Evolutionary conservation across 352 stramenopile species (phyloP).

Genomic region (Globisporangium megalacanthum): DNA sequence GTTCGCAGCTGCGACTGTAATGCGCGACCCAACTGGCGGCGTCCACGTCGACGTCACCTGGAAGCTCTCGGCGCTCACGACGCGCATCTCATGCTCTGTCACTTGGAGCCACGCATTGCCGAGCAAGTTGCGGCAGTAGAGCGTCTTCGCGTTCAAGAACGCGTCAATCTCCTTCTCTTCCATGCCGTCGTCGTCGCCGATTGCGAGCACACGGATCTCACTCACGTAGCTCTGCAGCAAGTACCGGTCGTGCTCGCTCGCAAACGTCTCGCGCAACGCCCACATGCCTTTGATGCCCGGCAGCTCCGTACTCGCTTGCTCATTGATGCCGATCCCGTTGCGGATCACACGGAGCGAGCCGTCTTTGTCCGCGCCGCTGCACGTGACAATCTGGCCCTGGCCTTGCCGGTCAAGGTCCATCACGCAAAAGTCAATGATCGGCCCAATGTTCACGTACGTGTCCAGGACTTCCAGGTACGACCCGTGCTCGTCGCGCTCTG

Average conservation of each 20-base stretch:
- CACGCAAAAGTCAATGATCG: slow-evolving; percentile 98
- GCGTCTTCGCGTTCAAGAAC: slow-evolving; percentile 85
- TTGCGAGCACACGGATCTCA: slow-evolving; percentile 95
- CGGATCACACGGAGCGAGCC: slow-evolving; percentile 96
- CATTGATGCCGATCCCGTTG: slow-evolving; percentile 98
- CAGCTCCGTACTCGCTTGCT: slow-evolving; percentile 93
- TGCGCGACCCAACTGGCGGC: slow-evolving; percentile 49
- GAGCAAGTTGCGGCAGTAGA: slow-evolving; percentile 92
- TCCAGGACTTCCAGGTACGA: slow-evolving; percentile 94
- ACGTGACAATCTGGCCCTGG: slow-evolving; percentile 96
- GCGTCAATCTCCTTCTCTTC: slow-evolving; percentile 88
- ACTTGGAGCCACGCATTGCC: slow-evolving; percentile 91
- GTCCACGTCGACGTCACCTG: slow-evolving; percentile 70
- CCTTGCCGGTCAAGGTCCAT: slow-evolving; percentile 92
- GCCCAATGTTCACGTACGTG: slow-evolving; percentile 96
- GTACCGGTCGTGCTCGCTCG: slow-evolving; percentile 90
- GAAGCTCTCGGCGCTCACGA: slow-evolving; percentile 76
- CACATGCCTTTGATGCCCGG: slow-evolving; percentile 98
- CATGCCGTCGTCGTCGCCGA: slow-evolving; percentile 88
- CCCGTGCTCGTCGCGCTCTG: slow-evolving; percentile 63
- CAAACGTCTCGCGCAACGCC: slow-evolving; percentile 85
- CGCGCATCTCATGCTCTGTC: slow-evolving; percentile 88
- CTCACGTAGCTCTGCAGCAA: slow-evolving; percentile 95
- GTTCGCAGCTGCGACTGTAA: slow-evolving; percentile 85
- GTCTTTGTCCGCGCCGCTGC: slow-evolving; percentile 93